Evolutionary conservation across 164 flowering plant species (phyloP), one percentile per base, ranked within the genome.

Genomic region (Liquidambar formosana): DNA sequence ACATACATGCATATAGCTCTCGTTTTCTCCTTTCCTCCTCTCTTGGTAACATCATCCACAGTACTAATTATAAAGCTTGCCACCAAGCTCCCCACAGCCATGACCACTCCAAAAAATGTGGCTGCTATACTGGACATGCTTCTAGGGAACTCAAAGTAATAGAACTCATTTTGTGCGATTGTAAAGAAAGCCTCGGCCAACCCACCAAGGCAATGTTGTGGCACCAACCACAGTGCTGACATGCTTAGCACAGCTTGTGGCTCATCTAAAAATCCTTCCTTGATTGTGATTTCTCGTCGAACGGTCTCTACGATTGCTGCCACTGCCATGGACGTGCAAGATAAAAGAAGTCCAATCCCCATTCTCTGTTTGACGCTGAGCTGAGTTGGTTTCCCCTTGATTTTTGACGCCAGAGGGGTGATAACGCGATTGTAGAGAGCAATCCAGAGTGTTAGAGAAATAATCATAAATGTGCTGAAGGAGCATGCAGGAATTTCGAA

Each of bases 401-500:
- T 33, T 43, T 77, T 85, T 47, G 88, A 82, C 0, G 84, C 84
- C 47, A 80, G 9, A 8, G 88, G 89, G 13, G 84, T 61, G 67
- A 88, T 27, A 0, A 67, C 73, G 0, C 89, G 83, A 27, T 85
- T 88, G 47, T 85, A 85, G 52, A 84, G 43, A 12, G 73, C 64
- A 8, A 85, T 68, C 89, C 89, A 85, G 1, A 78, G 10, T 0
- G 73, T 53, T 21, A 88, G 19, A 23, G 80, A 67, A 1, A 81
- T 65, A 57, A 88, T 61, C 2, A 48, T 13, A 58, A 85, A 88
- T 71, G 75, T 66, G 9, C 70, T 75, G 33, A 76, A 84, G 1
- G 89, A 88, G 44, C 75, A 88, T 38, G 89, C 88, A 2, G 89
- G 92, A 0, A 85, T 75, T 65, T 85, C 57, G 56, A 88, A 82